A percentile compares a stretch with the other conserved stretches of the same genome.
These are phyloP conservation scores for Fusarium mexicanum DNA, from an alignment of 2,329 filamentous ascomycete species.

Conservation along the genomic window DNA sequence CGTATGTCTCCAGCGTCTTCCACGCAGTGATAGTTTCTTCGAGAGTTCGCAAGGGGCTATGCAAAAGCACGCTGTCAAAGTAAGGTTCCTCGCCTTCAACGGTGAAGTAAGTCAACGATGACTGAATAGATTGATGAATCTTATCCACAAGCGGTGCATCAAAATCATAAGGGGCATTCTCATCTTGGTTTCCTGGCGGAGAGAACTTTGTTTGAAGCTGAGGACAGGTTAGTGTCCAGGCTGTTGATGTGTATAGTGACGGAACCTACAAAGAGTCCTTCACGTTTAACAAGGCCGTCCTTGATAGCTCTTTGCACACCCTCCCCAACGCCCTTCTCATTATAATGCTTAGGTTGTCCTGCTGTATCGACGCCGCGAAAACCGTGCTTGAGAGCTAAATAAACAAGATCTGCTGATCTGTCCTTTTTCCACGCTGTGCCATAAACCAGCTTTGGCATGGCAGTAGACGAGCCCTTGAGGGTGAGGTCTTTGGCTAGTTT, in stretches of 20 bases:
- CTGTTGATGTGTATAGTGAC: background rate
- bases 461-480: conserved; percentile 45
- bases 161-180: conserved; percentile 69
- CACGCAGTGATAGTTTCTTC: conserved; percentile 70
- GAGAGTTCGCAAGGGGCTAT: conserved; percentile 63
- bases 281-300: conserved; percentile 63
- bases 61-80: conserved; percentile 80
- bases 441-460: conserved; percentile 70
- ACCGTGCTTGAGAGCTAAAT: conserved; percentile 72
- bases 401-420: conserved; percentile 72
- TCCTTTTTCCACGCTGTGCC: conserved; percentile 90
- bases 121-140: conserved; percentile 72
- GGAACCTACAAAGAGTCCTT: conserved; percentile 69
- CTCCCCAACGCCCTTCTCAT: conserved; percentile 74
- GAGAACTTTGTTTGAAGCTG: conserved; percentile 89
- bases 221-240: background rate
- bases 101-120: conserved; percentile 73
- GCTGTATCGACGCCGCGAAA: conserved; percentile 82
- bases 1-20: conserved; percentile 71
- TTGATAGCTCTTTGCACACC: conserved; percentile 70
- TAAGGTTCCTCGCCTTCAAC: conserved; percentile 53
- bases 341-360: conserved; percentile 81
- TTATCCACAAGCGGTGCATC: conserved; percentile 68
- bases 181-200: conserved; percentile 69
- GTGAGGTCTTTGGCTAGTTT: conserved; percentile 48